Evolutionary conservation across 2,329 filamentous ascomycete genomes (phyloP).

Genomic region (Fusarium sp.): DNA sequence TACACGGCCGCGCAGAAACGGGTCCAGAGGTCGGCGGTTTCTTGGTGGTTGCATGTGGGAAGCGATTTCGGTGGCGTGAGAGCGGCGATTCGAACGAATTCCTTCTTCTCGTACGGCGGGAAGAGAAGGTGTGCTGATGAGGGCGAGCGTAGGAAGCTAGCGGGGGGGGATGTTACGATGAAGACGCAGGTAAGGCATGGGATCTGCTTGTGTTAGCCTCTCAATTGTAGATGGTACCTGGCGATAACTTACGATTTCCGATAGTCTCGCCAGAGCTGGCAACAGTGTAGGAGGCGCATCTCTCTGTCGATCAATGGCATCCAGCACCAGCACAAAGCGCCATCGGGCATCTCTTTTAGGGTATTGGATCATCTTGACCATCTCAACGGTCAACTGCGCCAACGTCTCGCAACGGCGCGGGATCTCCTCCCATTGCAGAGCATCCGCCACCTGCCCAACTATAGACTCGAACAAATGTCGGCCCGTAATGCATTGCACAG

Average conservation of each 20-base stretch:
- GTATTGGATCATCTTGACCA: conserved; percentile 73
- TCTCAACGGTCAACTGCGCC: conserved; percentile 79
- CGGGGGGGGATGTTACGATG: conserved; percentile 78
- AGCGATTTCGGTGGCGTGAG: conserved; percentile 60
- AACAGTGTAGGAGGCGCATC: conserved; percentile 84
- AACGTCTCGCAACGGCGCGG: conserved; percentile 82
- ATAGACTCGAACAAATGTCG: conserved; percentile 83
- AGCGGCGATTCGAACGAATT: conserved; percentile 84
- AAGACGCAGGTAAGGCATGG: conserved; percentile 82
- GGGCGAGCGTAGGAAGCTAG: conserved; percentile 76
- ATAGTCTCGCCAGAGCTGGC: conserved; percentile 83
- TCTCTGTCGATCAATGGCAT: conserved; percentile 86
- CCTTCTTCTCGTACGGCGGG: conserved; percentile 82
- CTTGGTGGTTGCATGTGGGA: conserved; percentile 64
- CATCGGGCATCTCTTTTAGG: conserved; percentile 54
- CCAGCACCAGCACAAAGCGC: conserved; percentile 86
- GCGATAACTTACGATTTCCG: conserved; percentile 77
- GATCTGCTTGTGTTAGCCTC: conserved; percentile 66
- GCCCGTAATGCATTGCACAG: conserved; percentile 81
- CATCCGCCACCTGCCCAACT: conserved; percentile 68
- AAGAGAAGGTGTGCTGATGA: conserved; percentile 85
- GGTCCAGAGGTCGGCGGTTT: conserved; percentile 78
- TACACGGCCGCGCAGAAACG: conserved; percentile 88
- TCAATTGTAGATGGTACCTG: conserved; percentile 20
- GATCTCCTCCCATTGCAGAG: conserved; percentile 62